Conservation (phyloP, 352 stramenopile genomes). For the Elongisporangium senticosum region DNA sequence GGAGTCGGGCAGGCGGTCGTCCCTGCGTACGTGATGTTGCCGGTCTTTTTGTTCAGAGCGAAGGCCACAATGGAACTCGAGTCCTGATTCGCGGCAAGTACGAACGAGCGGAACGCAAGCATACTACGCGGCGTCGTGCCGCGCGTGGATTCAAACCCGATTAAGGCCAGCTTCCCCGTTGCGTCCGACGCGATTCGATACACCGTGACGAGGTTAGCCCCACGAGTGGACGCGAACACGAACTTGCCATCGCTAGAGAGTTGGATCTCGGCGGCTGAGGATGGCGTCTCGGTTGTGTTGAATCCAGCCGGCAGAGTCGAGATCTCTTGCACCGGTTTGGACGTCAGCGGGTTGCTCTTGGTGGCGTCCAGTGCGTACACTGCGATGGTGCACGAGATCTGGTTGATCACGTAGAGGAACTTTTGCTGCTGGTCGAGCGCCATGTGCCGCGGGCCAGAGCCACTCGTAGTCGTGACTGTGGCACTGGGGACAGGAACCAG, state of each 20-base stretch:
- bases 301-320: constrained; percentile 43
- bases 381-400: constrained; percentile 25
- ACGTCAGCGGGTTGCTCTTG: constrained; percentile 14
- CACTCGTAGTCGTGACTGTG: neutral
- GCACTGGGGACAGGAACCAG: neutral
- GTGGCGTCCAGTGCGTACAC: constrained; percentile 16
- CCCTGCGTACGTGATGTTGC: constrained; percentile 25
- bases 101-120: constrained; percentile 18
- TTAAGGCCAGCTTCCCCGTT: constrained; percentile 15
- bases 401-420: constrained; percentile 24
- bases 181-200: constrained; percentile 17
- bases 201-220: constrained; percentile 29
- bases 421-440: constrained; percentile 20
- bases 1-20: constrained; percentile 27
- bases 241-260: constrained; percentile 30
- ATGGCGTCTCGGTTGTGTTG: neutral
- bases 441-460: constrained; percentile 34
- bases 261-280: constrained; percentile 13
- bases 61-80: constrained; percentile 38
- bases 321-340: constrained; percentile 32
- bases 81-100: constrained; percentile 47
- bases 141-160: constrained; percentile 24
- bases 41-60: constrained; percentile 23
- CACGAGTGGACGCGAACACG: constrained; percentile 43
- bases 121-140: constrained; percentile 31